Evolutionary conservation across 352 stramenopile genomes (phyloP).

Genomic region (Halophytophthora polymorphica): DNA sequence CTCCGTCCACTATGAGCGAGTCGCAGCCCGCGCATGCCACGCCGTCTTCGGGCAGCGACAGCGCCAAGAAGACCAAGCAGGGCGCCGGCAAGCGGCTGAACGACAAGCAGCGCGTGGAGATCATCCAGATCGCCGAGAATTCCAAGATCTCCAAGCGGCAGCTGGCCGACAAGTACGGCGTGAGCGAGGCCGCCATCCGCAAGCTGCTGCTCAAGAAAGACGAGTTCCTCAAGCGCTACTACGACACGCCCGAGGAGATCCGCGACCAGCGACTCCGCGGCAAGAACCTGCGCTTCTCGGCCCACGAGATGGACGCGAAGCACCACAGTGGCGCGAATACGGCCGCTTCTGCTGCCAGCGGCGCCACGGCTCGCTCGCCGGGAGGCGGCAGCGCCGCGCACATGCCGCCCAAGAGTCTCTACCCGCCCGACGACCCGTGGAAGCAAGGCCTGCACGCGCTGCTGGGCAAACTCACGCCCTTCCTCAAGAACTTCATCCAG

Average conservation of each 20-base stretch:
- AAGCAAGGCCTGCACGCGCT: conserved; percentile 55
- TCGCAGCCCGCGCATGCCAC: not conserved
- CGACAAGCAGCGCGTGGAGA: conserved; percentile 79
- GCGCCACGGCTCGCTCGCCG: not conserved
- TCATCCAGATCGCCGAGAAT: conserved; percentile 81
- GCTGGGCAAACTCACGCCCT: conserved; percentile 50
- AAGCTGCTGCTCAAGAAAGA: conserved; percentile 83
- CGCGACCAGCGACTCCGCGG: conserved; percentile 68
- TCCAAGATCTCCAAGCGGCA: conserved; percentile 77
- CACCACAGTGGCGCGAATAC: no score
- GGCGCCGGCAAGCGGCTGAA: conserved; percentile 72
- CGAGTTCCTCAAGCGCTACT: conserved; percentile 76
- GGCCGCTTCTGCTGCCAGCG: not conserved
- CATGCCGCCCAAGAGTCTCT: conserved; percentile 36
- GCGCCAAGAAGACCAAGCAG: conserved; percentile 63
- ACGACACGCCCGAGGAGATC: conserved; percentile 74
- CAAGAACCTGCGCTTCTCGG: conserved; percentile 39
- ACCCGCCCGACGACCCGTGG: conserved; percentile 67
- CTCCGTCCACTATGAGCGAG: conserved; percentile 2
- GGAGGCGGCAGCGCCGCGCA: not conserved
- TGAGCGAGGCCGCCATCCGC: conserved; percentile 76
- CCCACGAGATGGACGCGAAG: conserved; percentile 18
- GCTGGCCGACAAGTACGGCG: conserved; percentile 71
- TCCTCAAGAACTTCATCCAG: conserved; percentile 59
- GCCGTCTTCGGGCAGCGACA: conserved; percentile 19